These are phyloP conservation scores for Vigna trinervia DNA, from an alignment of 306 rosid species.

Conservation along the genomic window DNA sequence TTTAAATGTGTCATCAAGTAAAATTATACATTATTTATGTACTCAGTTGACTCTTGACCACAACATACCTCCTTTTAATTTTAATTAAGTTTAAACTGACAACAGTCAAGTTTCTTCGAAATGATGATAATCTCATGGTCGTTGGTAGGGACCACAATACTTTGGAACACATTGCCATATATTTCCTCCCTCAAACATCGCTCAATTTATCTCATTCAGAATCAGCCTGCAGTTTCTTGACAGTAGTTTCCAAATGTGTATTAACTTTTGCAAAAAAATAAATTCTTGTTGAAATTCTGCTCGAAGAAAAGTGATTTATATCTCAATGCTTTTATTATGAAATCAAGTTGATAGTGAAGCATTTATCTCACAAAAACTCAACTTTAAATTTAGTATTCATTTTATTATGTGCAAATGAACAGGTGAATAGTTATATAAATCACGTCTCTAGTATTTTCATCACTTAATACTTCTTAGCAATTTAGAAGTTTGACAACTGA, in stretches of 20 bases:
- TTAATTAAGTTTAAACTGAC: slow-evolving; percentile 20
- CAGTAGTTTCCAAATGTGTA: neutral
- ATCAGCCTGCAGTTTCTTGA: neutral
- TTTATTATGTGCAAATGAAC: too few species aligned
- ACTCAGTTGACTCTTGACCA: slow-evolving; percentile 26
- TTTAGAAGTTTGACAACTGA: neutral
- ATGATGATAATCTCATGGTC: too few species aligned
- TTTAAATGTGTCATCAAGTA: slow-evolving; percentile 14
- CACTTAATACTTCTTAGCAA: too few species aligned
- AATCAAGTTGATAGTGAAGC: too few species aligned
- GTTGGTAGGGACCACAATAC: slow-evolving; percentile 32
- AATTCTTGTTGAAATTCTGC: too few species aligned
- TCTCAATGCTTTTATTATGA: too few species aligned
- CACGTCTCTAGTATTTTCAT: too few species aligned
- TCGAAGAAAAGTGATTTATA: too few species aligned
- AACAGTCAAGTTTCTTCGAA: neutral
- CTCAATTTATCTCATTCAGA: neutral
- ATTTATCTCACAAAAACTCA: neutral
- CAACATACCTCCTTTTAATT: neutral
- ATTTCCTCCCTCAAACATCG: neutral
- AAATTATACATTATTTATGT: slow-evolving; percentile 29
- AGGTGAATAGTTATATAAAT: too few species aligned
- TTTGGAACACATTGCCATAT: neutral
- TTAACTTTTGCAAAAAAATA: neutral
- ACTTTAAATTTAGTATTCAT: too few species aligned